phyloP scores from a whole-genome alignment of 208 protist species.

The Phytomonas sp. region DNA sequence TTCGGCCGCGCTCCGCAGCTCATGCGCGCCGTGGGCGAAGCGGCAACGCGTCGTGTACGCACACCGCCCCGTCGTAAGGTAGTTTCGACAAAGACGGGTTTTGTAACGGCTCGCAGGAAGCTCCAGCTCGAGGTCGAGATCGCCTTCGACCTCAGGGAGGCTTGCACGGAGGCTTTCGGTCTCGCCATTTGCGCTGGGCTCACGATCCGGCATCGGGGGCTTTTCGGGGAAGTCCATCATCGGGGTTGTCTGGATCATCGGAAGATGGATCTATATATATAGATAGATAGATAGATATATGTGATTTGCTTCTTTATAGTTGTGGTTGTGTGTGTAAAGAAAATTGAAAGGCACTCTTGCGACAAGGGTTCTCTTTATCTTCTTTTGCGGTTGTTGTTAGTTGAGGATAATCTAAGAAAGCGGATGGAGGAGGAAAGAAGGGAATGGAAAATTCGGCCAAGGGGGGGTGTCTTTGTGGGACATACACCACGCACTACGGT shows the following conservation, averaged over 20 bases:
- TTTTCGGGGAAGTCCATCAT: neutral
- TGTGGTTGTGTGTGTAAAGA: neutral
- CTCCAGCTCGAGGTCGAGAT: constrained; percentile 14
- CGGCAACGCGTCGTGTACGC: constrained; percentile 64
- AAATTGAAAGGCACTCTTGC: no score
- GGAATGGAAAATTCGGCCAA: neutral
- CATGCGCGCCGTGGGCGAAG: constrained; percentile 68
- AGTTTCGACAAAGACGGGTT: constrained; percentile 74
- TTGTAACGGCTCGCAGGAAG: constrained; percentile 29
- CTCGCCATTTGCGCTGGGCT: neutral
- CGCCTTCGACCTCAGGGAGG: neutral
- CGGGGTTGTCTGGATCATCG: constrained; percentile 10
- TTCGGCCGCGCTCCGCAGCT: constrained; percentile 52
- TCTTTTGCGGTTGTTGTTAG: neutral
- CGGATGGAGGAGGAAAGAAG: neutral
- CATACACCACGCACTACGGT: no score
- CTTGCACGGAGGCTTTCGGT: neutral
- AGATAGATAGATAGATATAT: no score
- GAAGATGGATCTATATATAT: no score
- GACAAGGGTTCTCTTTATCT: neutral
- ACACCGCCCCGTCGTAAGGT: constrained; percentile 32
- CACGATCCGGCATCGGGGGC: neutral
- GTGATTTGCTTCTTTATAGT: no score
- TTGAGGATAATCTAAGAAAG: neutral
- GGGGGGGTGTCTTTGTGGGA: no score